Base-by-base conservation (phyloP, 2,329 filamentous ascomycete species). In the Truncatella angustata region DNA sequence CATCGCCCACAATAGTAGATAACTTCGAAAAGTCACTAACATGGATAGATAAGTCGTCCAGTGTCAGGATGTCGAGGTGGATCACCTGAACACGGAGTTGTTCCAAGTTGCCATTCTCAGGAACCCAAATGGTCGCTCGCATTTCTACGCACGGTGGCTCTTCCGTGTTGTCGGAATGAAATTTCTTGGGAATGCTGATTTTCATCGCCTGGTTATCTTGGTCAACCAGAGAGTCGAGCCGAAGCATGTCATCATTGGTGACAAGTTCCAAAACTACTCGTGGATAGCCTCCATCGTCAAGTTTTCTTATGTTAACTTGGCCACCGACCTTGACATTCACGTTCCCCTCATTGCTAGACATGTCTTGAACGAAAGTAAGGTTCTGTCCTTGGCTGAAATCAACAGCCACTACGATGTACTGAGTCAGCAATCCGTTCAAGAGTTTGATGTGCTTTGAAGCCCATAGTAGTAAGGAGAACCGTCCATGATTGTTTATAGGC, bases 131-230 rank as follows among this genome's bases (percentile, higher is more conserved):
- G 3, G 76, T 81, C 14, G 69, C 66, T 10, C 70, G 71, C 52
- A 82, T 66, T 54, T 74, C 72, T 18, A 82, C 66, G 58, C 80
- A 82, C 1, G 77, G 75, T 39, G 56, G 50, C 6, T 61, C 55
- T 2, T 57, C 50, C 11, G 55, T 28, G 2, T 58, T 48, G 12
- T 56, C 46, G 60, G 68, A 69, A 2, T 64, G 57, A 43, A 74
- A 50, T 9, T 52, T 59, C 28, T 59, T 60, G 0, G 77, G 77
- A 2, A 74, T 70, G 10, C 56, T 63, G 21, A 82, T 55, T 14
- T 62, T 56, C 51, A 81, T 64, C 3, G 35, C 26, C 56, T 81
- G 77, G 0, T 54, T 32, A 0, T 63, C 57, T 12, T 65, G 57
- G 48, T 75, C 61, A 34, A 68, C 68, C 3, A 65, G 52, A 11